phyloP scores from a whole-genome alignment of 2,329 filamentous ascomycete species.

The Aspergillus fumigatiaffinis region DNA sequence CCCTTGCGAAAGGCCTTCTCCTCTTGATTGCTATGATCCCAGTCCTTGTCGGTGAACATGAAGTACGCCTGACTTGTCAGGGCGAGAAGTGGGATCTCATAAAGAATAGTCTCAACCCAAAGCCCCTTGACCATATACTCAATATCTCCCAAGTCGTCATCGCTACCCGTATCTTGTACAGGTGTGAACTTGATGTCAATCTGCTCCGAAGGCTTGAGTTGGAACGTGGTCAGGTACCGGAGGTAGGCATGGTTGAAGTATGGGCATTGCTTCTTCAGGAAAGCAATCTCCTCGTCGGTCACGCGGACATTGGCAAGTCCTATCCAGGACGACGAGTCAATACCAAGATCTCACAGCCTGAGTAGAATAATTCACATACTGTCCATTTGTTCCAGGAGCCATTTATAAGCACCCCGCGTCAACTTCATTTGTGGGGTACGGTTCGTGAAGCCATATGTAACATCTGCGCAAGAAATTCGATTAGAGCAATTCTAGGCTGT shows the following conservation, averaged over 20 bases:
- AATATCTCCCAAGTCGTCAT: slow-evolving; percentile 68
- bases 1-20: slow-evolving; percentile 83
- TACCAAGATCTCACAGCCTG: not conserved
- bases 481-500: slow-evolving; percentile 3
- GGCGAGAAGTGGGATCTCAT: slow-evolving; percentile 92
- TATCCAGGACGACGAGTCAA: slow-evolving; percentile 33
- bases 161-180: slow-evolving; percentile 54
- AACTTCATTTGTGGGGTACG: slow-evolving; percentile 91
- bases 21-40: slow-evolving; percentile 82
- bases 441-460: slow-evolving; percentile 93
- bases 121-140: slow-evolving; percentile 72
- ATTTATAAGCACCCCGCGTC: slow-evolving; percentile 74
- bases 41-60: slow-evolving; percentile 90
- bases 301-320: slow-evolving; percentile 79
- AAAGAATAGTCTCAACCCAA: slow-evolving; percentile 95
- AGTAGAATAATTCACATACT: slow-evolving; percentile 49
- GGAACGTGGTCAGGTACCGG: slow-evolving; percentile 75
- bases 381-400: slow-evolving; percentile 78
- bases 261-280: slow-evolving; percentile 71
- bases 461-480: slow-evolving; percentile 42
- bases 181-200: slow-evolving; percentile 64
- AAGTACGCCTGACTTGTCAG: slow-evolving; percentile 96
- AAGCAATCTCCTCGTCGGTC: slow-evolving; percentile 73
- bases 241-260: slow-evolving; percentile 79
- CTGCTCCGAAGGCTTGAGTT: slow-evolving; percentile 75